Percentiles rank a stretch among this genome's conserved stretches.
Evolutionary conservation across 2,329 filamentous ascomycete species (phyloP).

Genomic region (Fusarium anguioides): DNA sequence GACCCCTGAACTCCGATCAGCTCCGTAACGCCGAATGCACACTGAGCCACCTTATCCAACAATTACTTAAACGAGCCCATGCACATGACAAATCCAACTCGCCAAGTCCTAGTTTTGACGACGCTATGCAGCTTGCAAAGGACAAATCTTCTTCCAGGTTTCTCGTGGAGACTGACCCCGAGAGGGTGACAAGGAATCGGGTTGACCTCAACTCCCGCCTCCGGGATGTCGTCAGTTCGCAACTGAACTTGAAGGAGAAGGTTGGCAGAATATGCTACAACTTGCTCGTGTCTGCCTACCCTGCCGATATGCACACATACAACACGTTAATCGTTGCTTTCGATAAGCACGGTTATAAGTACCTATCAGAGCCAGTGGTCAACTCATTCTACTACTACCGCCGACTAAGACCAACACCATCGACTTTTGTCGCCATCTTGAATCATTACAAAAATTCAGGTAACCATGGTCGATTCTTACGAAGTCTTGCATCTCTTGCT

Average conservation of each 20-base stretch:
- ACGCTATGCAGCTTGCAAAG: constrained; percentile 43
- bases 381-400: constrained; percentile 61
- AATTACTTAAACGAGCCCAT: constrained; percentile 47
- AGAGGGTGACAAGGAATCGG: constrained; percentile 42
- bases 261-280: constrained; percentile 69
- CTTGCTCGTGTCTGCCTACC: constrained; percentile 69
- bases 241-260: constrained; percentile 48
- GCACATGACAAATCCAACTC: constrained; percentile 35
- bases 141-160: constrained; percentile 34
- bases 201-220: constrained; percentile 46
- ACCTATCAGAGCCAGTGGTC: constrained; percentile 64
- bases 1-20: constrained; percentile 42
- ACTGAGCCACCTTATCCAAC: constrained; percentile 45
- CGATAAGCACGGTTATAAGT: constrained; percentile 59
- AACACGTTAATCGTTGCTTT: constrained; percentile 78
- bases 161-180: constrained; percentile 46
- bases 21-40: constrained; percentile 44
- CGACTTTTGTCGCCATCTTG: constrained; percentile 61
- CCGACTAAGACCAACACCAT: constrained; percentile 59
- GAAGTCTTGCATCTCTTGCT: constrained; percentile 58
- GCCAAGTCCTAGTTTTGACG: constrained; percentile 45
- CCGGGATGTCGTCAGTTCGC: constrained; percentile 44
- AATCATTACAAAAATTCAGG: constrained; percentile 60
- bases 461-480: constrained; percentile 57
- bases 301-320: constrained; percentile 75